Evolutionary conservation across 1,139 yeast genomes (phyloP).

Genomic region (Taphrina communis): DNA sequence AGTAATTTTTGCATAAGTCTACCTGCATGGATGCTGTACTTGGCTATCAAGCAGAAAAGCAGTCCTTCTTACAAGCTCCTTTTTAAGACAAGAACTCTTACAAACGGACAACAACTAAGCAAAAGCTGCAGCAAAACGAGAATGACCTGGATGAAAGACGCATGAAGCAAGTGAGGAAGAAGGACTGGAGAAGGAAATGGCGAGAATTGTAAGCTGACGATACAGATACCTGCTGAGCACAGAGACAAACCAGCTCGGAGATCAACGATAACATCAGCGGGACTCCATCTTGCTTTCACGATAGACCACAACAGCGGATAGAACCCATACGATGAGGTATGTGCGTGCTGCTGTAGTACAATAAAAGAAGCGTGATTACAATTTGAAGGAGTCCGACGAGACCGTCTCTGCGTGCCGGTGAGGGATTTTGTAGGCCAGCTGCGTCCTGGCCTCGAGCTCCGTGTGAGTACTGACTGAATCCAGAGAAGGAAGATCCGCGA

Average conservation of each 20-base stretch:
- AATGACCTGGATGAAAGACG: background rate
- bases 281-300: slow-evolving; percentile 30
- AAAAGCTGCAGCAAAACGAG: too few relatives aligned
- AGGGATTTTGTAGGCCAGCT: slow-evolving; percentile 1
- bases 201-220: slow-evolving; percentile 15
- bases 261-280: slow-evolving; percentile 25
- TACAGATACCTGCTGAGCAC: slow-evolving; percentile 36
- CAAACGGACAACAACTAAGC: too few relatives aligned
- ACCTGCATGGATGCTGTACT: too few relatives aligned
- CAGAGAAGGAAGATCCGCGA: too few relatives aligned
- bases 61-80: too few relatives aligned
- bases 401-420: background rate
- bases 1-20: background rate
- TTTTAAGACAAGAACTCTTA: too few relatives aligned
- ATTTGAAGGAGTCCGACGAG: slow-evolving; percentile 5
- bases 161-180: too few relatives aligned
- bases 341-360: slow-evolving; percentile 26
- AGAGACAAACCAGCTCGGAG: slow-evolving; percentile 18
- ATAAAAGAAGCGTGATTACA: slow-evolving; percentile 35
- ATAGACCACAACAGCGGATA: slow-evolving; percentile 27
- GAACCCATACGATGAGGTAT: too few relatives aligned
- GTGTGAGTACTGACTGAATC: too few relatives aligned
- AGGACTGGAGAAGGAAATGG: background rate
- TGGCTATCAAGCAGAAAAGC: too few relatives aligned
- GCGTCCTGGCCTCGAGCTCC: too few relatives aligned